phyloP scores from a whole-genome alignment of 345 rosid genomes.

The Melaleuca quinquenervia region DNA sequence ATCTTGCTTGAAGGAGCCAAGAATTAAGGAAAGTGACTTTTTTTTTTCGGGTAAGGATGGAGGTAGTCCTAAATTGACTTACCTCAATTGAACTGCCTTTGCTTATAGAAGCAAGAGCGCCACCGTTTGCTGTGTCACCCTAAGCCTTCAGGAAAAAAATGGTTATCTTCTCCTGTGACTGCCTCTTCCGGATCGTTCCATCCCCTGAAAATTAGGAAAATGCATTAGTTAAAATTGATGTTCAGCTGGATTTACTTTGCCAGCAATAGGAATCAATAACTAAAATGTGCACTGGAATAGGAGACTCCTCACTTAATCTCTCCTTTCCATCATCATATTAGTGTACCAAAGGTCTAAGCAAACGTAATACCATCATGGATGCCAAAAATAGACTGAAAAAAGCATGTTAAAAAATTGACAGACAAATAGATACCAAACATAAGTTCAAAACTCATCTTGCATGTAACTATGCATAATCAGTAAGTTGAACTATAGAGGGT shows the following conservation, averaged over 20 bases:
- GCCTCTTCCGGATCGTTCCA: slow-evolving; percentile 72
- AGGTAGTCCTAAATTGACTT: slow-evolving; percentile 1
- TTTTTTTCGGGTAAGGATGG: not conserved
- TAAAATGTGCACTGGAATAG: not conserved
- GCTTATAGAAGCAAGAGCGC: slow-evolving; percentile 56
- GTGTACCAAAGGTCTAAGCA: not conserved
- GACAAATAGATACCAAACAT: not conserved
- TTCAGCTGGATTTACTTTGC: not conserved
- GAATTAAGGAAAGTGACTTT: not conserved
- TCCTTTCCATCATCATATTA: not conserved
- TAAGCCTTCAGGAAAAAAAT: slow-evolving; percentile 49
- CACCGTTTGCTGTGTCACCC: slow-evolving; percentile 37
- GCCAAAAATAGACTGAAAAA: not conserved
- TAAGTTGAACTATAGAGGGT: not conserved
- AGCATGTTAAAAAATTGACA: not conserved
- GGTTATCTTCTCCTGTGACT: slow-evolving; percentile 61
- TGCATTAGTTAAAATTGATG: not conserved
- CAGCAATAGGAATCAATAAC: not conserved
- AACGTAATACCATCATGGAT: not conserved
- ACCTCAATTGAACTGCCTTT: slow-evolving; percentile 88
- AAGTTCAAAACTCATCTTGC: not conserved
- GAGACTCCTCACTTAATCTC: not conserved
- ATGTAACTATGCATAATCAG: not conserved
- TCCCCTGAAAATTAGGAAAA: slow-evolving; percentile 38
- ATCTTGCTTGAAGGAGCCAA: not conserved